Base-by-base conservation (phyloP, 495 filamentous ascomycete species). In the Neurospora africana region DNA sequence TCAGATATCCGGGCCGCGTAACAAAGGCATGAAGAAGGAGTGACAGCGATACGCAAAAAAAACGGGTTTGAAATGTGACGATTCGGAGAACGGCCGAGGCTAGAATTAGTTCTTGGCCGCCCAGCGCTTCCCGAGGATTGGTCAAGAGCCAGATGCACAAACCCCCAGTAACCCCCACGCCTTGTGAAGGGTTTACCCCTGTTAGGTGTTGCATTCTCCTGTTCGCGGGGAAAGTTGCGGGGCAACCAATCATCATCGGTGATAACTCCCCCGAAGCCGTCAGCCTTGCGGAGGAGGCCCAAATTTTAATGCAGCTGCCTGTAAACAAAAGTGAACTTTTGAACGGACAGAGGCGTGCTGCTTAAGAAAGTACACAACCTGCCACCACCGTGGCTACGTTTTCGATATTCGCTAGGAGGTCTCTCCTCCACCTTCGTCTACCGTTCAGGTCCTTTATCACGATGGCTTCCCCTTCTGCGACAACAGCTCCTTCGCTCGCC, bases 211-310 rank as follows among this genome's bases (percentile, higher is more conserved):
- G 27, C 53, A 61, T 33, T 61, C 53, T 30, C 53, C 53, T 61
- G 53, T 61, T 33, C 53, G 23, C 33, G 23, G 53, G 23, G 44
- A 33, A 19, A 61, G 9, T 33, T 61, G 53, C 53, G 53, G 53
- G 15, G 53, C 53, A 61, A 17, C 53, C 53, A 61, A 61, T 61
- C 53, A 61, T 33, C 15, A 33, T 33, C 53, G 6, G 53, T 61
- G 53, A 27, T 9, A 2, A 33, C 23, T 61, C 13, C 5, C 53
- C 53, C 53, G 11, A 33, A 61, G 53, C 35, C 30, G 5, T 74
- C 74, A 75, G 74, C 74, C 71, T 75, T 73, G 71, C 69, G 15
- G 70, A 70, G 30, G 70, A 74, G 73, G 74, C 74, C 21, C 17
- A 73, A 74, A 47, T 68, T 72, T 74, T 73, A 5, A 19, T 33